phyloP scores from a whole-genome alignment of 768 basidiomycete species.

The Pisolithus marmoratus region DNA sequence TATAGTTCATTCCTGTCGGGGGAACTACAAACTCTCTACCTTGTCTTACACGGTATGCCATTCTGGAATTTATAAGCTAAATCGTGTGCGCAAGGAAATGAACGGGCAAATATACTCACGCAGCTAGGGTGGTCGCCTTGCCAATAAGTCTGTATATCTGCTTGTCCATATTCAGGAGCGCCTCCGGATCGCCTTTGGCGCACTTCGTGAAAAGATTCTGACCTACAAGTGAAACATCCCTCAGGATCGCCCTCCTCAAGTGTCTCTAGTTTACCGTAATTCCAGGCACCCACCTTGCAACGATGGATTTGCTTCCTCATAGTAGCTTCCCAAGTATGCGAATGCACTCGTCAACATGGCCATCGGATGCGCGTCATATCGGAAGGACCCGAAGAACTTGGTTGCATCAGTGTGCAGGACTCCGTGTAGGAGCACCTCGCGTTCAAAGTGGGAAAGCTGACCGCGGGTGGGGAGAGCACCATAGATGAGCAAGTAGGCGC shows the following conservation, averaged over 20 bases:
- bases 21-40: slow-evolving; percentile 85
- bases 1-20: slow-evolving; percentile 76
- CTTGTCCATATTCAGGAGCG: slow-evolving; percentile 82
- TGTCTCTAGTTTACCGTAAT: background rate
- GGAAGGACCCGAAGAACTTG: slow-evolving; percentile 66
- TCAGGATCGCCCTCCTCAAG: background rate
- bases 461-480: slow-evolving; percentile 64
- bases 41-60: slow-evolving; percentile 91
- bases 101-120: slow-evolving; percentile 43
- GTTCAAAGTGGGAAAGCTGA: slow-evolving; percentile 61
- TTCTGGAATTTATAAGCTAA: slow-evolving; percentile 35
- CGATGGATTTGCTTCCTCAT: slow-evolving; percentile 84
- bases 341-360: slow-evolving; percentile 84
- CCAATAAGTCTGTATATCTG: slow-evolving; percentile 87
- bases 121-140: slow-evolving; percentile 84
- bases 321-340: slow-evolving; percentile 84
- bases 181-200: slow-evolving; percentile 56
- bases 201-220: slow-evolving; percentile 74
- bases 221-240: slow-evolving; percentile 35
- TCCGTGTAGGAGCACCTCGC: slow-evolving; percentile 75
- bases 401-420: slow-evolving; percentile 63
- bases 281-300: slow-evolving; percentile 53
- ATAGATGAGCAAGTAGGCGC: slow-evolving; percentile 83
- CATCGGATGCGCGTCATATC: slow-evolving; percentile 92
- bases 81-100: background rate